phyloP scores from a whole-genome alignment of 1,284 basidiomycete species.

The Naganishia sp. region DNA sequence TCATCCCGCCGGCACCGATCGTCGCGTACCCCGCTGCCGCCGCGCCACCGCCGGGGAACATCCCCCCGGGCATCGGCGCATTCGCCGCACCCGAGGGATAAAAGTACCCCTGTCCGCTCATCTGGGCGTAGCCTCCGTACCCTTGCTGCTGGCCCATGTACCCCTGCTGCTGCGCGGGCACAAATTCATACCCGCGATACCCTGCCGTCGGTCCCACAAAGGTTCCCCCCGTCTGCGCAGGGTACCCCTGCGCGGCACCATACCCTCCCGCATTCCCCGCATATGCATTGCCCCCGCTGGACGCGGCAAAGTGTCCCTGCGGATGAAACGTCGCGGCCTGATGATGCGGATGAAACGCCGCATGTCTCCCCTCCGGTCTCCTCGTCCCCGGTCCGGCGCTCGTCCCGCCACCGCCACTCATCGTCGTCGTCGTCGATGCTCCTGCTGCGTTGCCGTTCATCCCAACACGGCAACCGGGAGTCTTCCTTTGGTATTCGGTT shows the following conservation, averaged over 20 bases:
- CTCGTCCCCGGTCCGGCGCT: neutral
- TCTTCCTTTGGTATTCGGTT: too few relatives aligned
- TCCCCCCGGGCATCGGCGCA: neutral
- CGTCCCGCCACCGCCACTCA: neutral
- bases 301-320: conserved; percentile 8
- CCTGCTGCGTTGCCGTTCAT: conserved; percentile 24
- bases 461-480: neutral
- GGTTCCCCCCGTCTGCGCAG: neutral
- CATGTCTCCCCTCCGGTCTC: conserved; percentile 7
- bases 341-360: conserved; percentile 13
- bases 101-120: neutral
- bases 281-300: neutral
- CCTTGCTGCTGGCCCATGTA: conserved; percentile 8
- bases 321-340: conserved; percentile 16
- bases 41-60: neutral
- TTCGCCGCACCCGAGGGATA: neutral
- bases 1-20: conserved; percentile 1
- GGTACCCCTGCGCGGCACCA: neutral
- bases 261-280: neutral
- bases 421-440: neutral
- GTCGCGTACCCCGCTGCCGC: neutral
- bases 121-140: conserved; percentile 8
- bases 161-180: conserved; percentile 9
- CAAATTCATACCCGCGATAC: conserved; percentile 17
- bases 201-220: neutral